Evolutionary conservation across 768 basidiomycete genomes (phyloP), one percentile per base, ranked within the genome.

Genomic region (Lepiota venenata): DNA sequence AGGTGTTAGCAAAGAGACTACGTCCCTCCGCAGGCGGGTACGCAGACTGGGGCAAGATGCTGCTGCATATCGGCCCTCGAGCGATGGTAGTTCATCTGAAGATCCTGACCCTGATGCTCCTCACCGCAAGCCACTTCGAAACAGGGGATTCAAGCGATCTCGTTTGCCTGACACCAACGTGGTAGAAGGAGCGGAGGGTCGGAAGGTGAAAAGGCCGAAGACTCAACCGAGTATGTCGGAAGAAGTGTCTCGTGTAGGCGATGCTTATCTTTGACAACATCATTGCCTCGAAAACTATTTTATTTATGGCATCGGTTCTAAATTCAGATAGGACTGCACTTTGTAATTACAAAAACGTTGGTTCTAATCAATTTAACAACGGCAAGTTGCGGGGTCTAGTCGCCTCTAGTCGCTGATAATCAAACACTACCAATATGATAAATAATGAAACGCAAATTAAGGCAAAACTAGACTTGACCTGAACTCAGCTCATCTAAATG

Each of bases 161-260:
- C 65, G 71, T 27, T 65, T 68, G 15, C 64, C 66, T 44, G 71
- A 72, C 25, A 59, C 63, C 18, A 47, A 56, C 18, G 47, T 59
- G 7, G 53, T 51, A 10, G 60, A 61, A 27, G 70, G 68, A 5
- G 64, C 52, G 15, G 66, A 69, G 8, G 58, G 60, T 42, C 66
- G 71, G 38, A 71, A 66, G 50, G 45, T 58, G 22, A 78, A 75
- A 62, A 73, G 67, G 54, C 61, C 66, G 49, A 75, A 66, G 59
- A 66, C 65, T 29, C 57, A 44, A 60, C 55, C 51, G 21, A 10
- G 39, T 16, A 6, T 37, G 22, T 38, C 51, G 35, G 42, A 38
- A 22, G 9, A 15, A 45, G 15, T 16, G 21, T 37, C 43, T 10
- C 37, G 46, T 46, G 35, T 9, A 21, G 15, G 27, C 38, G 45